A percentile compares a stretch with the other conserved stretches of the same genome.
Conservation (phyloP, 305 asterid genomes). For the Fraxinus angustifolia region DNA sequence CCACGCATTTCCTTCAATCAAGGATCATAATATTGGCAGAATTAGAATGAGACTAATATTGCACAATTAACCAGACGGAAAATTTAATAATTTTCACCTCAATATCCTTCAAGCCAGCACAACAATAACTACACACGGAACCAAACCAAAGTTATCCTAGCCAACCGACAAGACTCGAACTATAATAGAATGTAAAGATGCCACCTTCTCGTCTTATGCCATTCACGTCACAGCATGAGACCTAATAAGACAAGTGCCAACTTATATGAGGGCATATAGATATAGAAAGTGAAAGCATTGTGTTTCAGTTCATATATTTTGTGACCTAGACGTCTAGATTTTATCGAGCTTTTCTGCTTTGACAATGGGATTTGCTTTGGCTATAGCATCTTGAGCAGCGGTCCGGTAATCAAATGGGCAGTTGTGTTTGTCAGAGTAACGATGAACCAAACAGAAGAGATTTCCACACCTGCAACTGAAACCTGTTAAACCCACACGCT, state of each 20-base stretch:
- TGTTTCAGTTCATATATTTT: conserved; percentile 7
- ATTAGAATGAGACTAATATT: not conserved
- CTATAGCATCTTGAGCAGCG: conserved; percentile 53
- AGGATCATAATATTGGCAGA: not conserved
- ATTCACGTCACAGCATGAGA: conserved; percentile 19
- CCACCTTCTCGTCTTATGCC: conserved; percentile 18
- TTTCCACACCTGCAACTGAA: conserved; percentile 61
- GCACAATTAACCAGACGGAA: conserved; percentile 17
- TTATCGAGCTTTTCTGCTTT: conserved; percentile 61
- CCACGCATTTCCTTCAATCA: not conserved
- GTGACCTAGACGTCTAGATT: conserved; percentile 25
- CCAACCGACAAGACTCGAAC: conserved; percentile 32
- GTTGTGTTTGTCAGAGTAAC: conserved; percentile 63
- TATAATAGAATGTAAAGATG: conserved; percentile 27
- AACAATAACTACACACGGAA: conserved; percentile 40
- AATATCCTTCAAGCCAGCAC: conserved; percentile 35
- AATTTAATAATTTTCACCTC: conserved; percentile 26
- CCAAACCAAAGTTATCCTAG: conserved; percentile 29
- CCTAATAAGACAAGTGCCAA: conserved; percentile 29
- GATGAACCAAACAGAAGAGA: conserved; percentile 54
- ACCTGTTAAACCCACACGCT: conserved; percentile 63
- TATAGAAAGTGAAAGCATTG: conserved; percentile 25
- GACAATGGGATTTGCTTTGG: conserved; percentile 52
- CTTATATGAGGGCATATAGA: conserved; percentile 22
- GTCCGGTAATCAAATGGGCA: conserved; percentile 53